Conservation (phyloP, 1,284 basidiomycete genomes). For the Tausonia pullulans region DNA sequence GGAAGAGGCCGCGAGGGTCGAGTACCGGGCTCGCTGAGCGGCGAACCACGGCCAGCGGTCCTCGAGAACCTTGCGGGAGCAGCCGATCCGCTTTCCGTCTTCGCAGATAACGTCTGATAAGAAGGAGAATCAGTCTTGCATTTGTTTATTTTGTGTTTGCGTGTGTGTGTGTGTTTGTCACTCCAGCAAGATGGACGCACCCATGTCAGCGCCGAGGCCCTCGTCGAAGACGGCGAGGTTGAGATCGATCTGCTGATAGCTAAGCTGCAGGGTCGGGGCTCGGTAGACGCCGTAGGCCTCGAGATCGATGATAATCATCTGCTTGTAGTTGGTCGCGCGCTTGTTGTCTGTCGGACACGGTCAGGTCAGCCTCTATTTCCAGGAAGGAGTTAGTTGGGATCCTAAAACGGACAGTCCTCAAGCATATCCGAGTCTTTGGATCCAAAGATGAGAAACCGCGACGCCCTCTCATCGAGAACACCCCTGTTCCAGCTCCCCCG, state of each 20-base stretch:
- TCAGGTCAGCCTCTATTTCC: too few relatives aligned
- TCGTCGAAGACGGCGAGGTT: conserved; percentile 70
- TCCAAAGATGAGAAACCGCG: conserved; percentile 74
- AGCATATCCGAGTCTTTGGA: conserved; percentile 75
- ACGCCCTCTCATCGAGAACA: conserved; percentile 16
- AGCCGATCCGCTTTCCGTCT: conserved; percentile 70
- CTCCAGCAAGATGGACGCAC: neutral
- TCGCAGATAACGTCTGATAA: conserved; percentile 64
- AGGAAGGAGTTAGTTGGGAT: neutral
- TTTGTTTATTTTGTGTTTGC: too few relatives aligned
- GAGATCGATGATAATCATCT: conserved; percentile 78
- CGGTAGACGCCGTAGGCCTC: conserved; percentile 65
- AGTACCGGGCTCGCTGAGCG: neutral
- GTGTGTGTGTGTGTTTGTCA: too few relatives aligned
- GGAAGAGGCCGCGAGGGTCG: neutral
- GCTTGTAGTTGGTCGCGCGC: conserved; percentile 77
- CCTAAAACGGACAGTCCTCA: conserved; percentile 48
- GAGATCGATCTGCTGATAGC: conserved; percentile 29
- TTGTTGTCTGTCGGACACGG: conserved; percentile 47
- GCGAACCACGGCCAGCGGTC: conserved; percentile 53
- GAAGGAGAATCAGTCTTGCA: too few relatives aligned
- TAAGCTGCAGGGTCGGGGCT: neutral
- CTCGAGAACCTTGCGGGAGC: conserved; percentile 68
- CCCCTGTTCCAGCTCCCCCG: conserved; percentile 27
- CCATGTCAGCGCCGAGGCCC: conserved; percentile 62